Evolutionary conservation across 176 grass and related monocot species (phyloP), one percentile per base, ranked within the genome.

Genomic region (Cymbopogon citratus): DNA sequence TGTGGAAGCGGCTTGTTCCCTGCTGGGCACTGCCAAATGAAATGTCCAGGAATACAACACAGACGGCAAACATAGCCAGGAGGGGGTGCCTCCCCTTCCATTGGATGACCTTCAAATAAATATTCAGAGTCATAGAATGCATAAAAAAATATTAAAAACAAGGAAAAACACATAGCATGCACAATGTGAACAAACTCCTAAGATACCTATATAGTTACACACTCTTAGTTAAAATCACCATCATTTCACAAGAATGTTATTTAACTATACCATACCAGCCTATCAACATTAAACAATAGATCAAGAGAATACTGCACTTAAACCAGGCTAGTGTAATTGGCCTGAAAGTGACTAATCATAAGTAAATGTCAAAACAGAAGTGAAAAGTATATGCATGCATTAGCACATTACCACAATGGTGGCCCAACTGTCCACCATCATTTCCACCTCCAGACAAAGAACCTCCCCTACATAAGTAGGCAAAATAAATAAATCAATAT

Each of bases 21-120:
- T 28, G 76, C 0, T 3, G 57, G 36, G 38, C 66, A 77, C 21
- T 82, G 65, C 51, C 63, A 29, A 71, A 83, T 87, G 25, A 82
- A 83, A 72, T 87, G 85, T 6, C 85, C 73, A 65, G 73, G 64
- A 46, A 73, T 56, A 33, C 59, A 71, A 64, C 80, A 83, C 65
- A 75, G n/a, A 18, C 19, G 66, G 9, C 86, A 88, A 11, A 79
- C 25, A 65, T 88, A 88, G 43, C 66, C 66, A 13, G 80, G 33
- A 27, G 68, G 74, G 14, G 66, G 86, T 74, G 24, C 71, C 59
- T 45, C 76, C 66, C 66, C 40, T 59, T 71, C 74, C n/a, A 78
- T 10, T 16, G 33, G 38, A 43, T 18, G 52, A 14, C 80, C 80
- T 83, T 54, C 29, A 78, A 34, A 73, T 56, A 38, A 54, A 49